phyloP scores from a whole-genome alignment of 2,329 filamentous ascomycete species.

The Penicillium sp. region DNA sequence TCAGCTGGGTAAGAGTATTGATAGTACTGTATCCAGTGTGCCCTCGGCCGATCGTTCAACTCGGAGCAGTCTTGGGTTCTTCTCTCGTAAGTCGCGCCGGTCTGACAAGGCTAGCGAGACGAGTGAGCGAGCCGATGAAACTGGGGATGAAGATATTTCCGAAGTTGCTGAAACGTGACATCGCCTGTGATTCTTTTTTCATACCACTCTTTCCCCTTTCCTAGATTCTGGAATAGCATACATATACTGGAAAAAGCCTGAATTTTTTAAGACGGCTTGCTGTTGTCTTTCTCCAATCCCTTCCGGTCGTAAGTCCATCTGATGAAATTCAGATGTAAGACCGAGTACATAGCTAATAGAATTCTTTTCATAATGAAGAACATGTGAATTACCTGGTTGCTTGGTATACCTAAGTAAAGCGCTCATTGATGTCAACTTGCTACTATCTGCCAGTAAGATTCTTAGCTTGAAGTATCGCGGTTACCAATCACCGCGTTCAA shows the following conservation, averaged over 20 bases:
- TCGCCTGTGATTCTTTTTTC: constrained; percentile 2
- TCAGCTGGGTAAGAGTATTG: constrained; percentile 49
- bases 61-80: constrained; percentile 51
- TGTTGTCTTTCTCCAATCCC: too few relatives aligned
- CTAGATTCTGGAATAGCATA: constrained; percentile 14
- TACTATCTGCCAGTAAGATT: too few relatives aligned
- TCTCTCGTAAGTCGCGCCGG: constrained; percentile 53
- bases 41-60: constrained; percentile 49
- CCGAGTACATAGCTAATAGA: too few relatives aligned
- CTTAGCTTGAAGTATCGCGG: background rate
- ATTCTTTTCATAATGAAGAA: too few relatives aligned
- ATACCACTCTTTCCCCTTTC: constrained; percentile 18
- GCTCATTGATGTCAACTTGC: too few relatives aligned
- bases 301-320: too few relatives aligned
- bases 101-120: constrained; percentile 49
- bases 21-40: constrained; percentile 46
- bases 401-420: too few relatives aligned
- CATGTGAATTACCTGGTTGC: too few relatives aligned
- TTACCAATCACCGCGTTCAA: background rate
- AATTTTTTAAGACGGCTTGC: background rate
- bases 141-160: constrained; percentile 46
- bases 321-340: too few relatives aligned
- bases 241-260: constrained; percentile 1
- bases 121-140: constrained; percentile 49
- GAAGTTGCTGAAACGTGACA: constrained; percentile 34